A percentile compares a stretch with the other conserved stretches of the same genome.
Conservation (phyloP, 108 stramenopile species). For the Skeletonema costatum region DNA sequence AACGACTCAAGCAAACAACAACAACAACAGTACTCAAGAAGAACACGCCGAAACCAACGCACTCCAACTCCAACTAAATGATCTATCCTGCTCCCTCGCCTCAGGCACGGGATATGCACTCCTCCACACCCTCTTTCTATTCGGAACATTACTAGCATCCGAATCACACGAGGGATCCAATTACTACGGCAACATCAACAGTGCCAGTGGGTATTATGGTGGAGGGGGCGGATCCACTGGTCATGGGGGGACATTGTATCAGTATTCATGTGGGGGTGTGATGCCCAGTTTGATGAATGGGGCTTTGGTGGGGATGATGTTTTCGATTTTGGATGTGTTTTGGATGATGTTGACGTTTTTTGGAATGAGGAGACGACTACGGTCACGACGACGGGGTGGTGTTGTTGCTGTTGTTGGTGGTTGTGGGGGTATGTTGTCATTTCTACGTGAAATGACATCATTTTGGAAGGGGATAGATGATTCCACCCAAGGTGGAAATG, state of each 20-base stretch:
- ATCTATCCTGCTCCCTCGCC: slow-evolving; percentile 71
- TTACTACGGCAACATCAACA: background rate
- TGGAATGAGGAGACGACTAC: slow-evolving; percentile 77
- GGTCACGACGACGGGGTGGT: background rate
- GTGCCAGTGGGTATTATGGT: background rate
- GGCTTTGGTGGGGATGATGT: slow-evolving; percentile 66
- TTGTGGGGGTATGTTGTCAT: background rate
- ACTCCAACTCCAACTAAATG: slow-evolving; percentile 76
- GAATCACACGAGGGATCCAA: slow-evolving; percentile 48
- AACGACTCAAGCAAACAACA: slow-evolving; percentile 4
- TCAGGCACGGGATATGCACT: slow-evolving; percentile 84
- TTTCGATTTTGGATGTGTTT: slow-evolving; percentile 77
- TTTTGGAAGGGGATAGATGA: slow-evolving; percentile 20
- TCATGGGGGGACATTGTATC: slow-evolving; percentile 76
- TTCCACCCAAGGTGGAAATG: slow-evolving; percentile 29
- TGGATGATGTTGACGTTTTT: slow-evolving; percentile 87
- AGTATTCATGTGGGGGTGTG: slow-evolving; percentile 55
- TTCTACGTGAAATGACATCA: background rate
- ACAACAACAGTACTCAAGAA: background rate
- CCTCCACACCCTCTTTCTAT: slow-evolving; percentile 79
- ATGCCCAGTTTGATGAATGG: slow-evolving; percentile 72
- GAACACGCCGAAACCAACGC: slow-evolving; percentile 61
- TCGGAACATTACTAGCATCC: slow-evolving; percentile 75
- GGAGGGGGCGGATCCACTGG: slow-evolving; percentile 26
- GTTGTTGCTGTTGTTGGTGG: background rate